Evolutionary conservation across 441 rosid species (phyloP).

Genomic region (Populus hybrid): DNA sequence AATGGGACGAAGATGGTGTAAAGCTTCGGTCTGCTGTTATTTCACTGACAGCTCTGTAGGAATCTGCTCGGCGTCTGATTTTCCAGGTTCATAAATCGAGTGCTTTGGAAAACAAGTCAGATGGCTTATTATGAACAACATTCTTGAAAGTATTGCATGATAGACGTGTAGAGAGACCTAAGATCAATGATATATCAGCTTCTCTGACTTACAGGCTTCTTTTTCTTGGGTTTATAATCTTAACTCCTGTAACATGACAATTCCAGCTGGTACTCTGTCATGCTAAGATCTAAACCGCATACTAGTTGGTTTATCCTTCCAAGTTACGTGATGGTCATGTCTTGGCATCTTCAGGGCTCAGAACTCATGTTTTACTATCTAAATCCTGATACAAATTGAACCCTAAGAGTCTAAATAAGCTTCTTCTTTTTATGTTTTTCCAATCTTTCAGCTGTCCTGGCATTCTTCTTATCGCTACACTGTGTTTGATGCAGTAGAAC

Average conservation of each 20-base stretch:
- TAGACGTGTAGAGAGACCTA: background rate
- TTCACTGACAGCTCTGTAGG: constrained; percentile 58
- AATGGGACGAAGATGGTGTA: constrained; percentile 79
- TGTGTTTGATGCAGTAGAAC: background rate
- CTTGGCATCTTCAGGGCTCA: background rate
- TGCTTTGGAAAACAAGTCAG: background rate
- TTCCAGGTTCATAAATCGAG: constrained; percentile 22
- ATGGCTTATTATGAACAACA: background rate
- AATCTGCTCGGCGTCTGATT: constrained; percentile 4
- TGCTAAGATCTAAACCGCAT: too few species aligned
- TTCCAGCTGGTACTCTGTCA: background rate
- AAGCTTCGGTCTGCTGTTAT: constrained; percentile 87
- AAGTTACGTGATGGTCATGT: background rate
- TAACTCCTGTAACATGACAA: background rate
- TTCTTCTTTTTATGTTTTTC: background rate
- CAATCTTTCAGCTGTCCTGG: background rate
- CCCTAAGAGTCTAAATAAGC: background rate
- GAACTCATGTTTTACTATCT: background rate
- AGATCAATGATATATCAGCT: background rate
- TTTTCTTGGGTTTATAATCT: background rate
- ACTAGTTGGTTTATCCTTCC: background rate
- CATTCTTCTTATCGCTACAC: background rate
- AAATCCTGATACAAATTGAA: background rate
- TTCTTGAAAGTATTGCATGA: background rate
- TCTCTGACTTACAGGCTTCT: background rate